Evolutionary conservation across 768 basidiomycete genomes (phyloP), one percentile per base, ranked within the genome.

Genomic region (Pisolithus albus): DNA sequence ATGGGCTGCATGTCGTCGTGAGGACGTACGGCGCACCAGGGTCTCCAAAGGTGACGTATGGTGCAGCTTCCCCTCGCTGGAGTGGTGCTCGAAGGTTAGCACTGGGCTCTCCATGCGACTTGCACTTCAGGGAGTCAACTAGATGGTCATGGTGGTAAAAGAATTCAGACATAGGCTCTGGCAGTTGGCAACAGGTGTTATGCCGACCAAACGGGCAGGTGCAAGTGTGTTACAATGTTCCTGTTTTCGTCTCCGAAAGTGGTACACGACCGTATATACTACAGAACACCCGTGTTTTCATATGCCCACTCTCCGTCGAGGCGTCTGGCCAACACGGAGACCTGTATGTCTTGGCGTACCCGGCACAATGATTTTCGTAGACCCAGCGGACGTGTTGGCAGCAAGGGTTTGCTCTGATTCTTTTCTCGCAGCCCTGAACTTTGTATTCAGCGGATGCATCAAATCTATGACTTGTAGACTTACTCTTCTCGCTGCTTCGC

Each of bases 261-360:
- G 11, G 19, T 42, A 10, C 23, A 45, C 30, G 36, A n/a, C n/a
- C 23, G 30, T 48, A 54, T 55, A 46, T 11, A 46, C 8, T 7
- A 26, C 6, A 26, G n/a, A 10, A 37, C 9, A 32, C 21, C 21
- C 10, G 11, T 19, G n/a, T 28, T 11, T 49, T 66, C 61, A 90
- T 58, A 92, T 81, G 24, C 89, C 90, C 26, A 78, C 78, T 56
- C 76, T 74, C 55, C 84, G 76, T 56, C 84, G 71, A n/a, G 89
- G 89, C 26, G 90, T 92, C 64, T 87, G 86, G 3, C 75, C 75
- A 28, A 86, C 72, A 46, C 87, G 75, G 60, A 82, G 74, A 4
- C 85, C 86, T 7, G 78, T 72, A 64, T 86, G 83, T 57, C 84
- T 75, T 10, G 89, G 88, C 7, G 90, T 92, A 18, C 88, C 88